Base-by-base conservation (phyloP, 257 asterid genomes). In the Apocynum venetum region DNA sequence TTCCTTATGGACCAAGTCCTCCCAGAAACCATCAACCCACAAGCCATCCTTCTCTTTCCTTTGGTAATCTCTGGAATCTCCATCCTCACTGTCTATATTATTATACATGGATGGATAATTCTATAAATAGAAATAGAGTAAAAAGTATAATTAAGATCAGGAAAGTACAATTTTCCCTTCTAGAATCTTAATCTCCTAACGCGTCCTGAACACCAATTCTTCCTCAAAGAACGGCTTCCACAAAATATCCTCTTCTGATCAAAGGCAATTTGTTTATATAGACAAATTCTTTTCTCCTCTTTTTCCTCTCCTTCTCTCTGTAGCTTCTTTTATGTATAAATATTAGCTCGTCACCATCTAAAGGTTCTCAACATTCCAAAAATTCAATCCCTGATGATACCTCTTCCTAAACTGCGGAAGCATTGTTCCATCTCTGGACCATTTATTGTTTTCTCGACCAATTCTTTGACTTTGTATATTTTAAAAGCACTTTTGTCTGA, bases 341-440 rank as follows among this genome's bases (percentile, higher is more conserved):
- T 8, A 57, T 41, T 0, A 46, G 56, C 11, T 17, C 68, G 36
- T 17, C 44, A 38, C 31, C 43, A 25, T 48, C 63, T 57, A 44
- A 53, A 15, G 47, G 59, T 31, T n/a, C 56, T 53, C 66, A 49
- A 31, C 31, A 38, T 25, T 63, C 61, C 72, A 48, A 25, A 4
- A 17, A 38, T n/a, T 2, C 57, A n/a, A 13, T 11, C 14, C n/a
- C 46, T 35, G 38, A 20, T 15, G 9, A 47, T 5, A 7, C 38
- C 53, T 57, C 25, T 36, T 20, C 14, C 9, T 15, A 15, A 9
- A 19, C 8, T 55, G 47, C 74, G 5, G 15, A 44, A 19, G 43
- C 47, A 40, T 73, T 56, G 52, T 75, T 70, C 68, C 51, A 47
- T 55, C 31, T 66, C 47, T 79, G 36, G 56, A 8, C 48, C 79